phyloP scores from a whole-genome alignment of 2,329 filamentous ascomycete genomes.

The Zymoseptoria ardabiliae region DNA sequence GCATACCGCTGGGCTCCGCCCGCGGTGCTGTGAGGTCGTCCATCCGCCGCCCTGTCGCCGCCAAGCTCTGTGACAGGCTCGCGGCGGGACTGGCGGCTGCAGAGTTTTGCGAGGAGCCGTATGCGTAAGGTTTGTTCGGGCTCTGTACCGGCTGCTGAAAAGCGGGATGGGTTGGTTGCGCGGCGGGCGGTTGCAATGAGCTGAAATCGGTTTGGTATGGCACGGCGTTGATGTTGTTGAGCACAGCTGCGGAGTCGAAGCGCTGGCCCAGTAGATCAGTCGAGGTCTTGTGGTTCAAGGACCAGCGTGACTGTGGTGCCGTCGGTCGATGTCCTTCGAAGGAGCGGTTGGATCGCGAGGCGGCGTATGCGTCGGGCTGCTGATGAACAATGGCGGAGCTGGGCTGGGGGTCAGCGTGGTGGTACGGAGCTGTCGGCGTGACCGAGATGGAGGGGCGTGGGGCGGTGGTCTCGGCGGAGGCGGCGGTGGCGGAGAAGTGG shows the following conservation, averaged over 20 bases:
- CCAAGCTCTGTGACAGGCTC: conserved; percentile 37
- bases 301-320: conserved; percentile 4
- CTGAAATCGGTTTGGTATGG: conserved; percentile 19
- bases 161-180: conserved; percentile 6
- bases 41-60: conserved; percentile 38
- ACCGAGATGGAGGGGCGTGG: neutral
- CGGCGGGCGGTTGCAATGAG: conserved; percentile 6
- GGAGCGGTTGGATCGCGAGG: neutral
- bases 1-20: conserved; percentile 40
- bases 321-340: neutral
- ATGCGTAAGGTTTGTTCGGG: conserved; percentile 6
- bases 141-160: conserved; percentile 1
- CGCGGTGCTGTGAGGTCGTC: conserved; percentile 41
- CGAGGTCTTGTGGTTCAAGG: conserved; percentile 28
- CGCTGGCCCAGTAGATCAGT: conserved; percentile 33
- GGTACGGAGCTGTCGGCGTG: neutral
- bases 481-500: neutral
- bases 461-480: neutral
- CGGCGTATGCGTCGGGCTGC: neutral
- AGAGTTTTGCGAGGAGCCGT: conserved; percentile 8
- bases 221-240: conserved; percentile 31
- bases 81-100: conserved; percentile 25
- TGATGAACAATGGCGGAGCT: neutral
- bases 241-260: conserved; percentile 34
- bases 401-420: neutral